Evolutionary conservation across 2,329 filamentous ascomycete genomes (phyloP).

Genomic region (Botryosphaeria dothidea): DNA sequence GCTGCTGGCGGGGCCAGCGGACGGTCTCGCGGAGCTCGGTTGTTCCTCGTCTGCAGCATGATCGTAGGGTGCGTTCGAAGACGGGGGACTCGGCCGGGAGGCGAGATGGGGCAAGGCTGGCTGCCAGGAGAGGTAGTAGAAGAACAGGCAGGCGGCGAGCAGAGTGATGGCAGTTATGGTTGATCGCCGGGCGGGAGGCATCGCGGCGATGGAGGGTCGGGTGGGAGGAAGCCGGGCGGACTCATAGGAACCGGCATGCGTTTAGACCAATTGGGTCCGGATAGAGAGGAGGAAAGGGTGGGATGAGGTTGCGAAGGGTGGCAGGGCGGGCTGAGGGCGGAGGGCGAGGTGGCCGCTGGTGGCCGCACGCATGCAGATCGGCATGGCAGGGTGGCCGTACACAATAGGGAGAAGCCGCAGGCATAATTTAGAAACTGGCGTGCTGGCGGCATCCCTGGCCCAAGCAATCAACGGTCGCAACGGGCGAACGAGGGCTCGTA

Average conservation of each 20-base stretch:
- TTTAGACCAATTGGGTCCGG: not conserved
- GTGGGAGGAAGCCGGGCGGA: not conserved
- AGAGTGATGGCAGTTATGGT: slow-evolving; percentile 9
- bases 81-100: slow-evolving; percentile 1
- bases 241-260: not conserved
- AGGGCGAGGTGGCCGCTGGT: slow-evolving; percentile 19
- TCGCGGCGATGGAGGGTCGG: not conserved
- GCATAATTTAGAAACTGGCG: slow-evolving; percentile 6
- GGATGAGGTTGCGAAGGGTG: slow-evolving; percentile 20
- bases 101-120: not conserved
- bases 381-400: slow-evolving; percentile 5
- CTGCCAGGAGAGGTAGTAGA: slow-evolving; percentile 13
- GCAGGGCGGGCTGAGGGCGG: slow-evolving; percentile 19
- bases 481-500: not conserved
- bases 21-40: not conserved
- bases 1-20: slow-evolving; percentile 1
- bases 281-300: slow-evolving; percentile 20
- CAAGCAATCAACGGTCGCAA: not conserved
- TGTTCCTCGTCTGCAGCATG: not conserved
- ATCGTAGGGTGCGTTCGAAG: not conserved
- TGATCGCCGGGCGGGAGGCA: slow-evolving; percentile 14
- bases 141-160: slow-evolving; percentile 1
- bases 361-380: slow-evolving; percentile 4
- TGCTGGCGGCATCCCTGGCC: slow-evolving; percentile 1
- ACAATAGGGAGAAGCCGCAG: not conserved